Evolutionary conservation across 1,139 yeast species (phyloP), one percentile per base, ranked within the genome.

Genomic region (Yamadazyma blattariae): DNA sequence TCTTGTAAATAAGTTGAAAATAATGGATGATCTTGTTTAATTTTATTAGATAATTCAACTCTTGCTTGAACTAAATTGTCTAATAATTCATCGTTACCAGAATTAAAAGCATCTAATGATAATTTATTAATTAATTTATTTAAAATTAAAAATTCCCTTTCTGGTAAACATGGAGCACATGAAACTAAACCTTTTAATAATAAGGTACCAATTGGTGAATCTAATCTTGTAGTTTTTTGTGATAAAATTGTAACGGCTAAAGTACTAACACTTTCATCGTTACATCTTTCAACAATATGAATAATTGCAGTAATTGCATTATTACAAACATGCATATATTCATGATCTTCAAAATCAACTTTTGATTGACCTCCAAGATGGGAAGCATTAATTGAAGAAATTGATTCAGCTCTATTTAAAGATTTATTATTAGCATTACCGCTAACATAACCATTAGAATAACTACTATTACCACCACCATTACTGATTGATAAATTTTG

Each of bases 221-320:
- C 61, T 19, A 64, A 61, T 23, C 66, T 70, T 33, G 68, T 68
- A n/a, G 80, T 67, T 52, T 92, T 92, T 58, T 92, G 97, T 13
- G 87, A 77, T 38, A 92, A 67, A 29, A 92, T 82, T 0, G 96
- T 84, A 7, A 87, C 80, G 0, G 95, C 82, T 44, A 92, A 70
- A 1, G 87, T 81, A n/a, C 86, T 78, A 25, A 90, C 84, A 18
- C 86, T 75, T 40, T 79, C 82, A 47, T 86, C 95, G 33, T 78
- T 74, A 49, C 88, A 84, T 27, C 73, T 70, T 27, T 77, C 74
- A 0, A 92, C 80, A 33, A 90, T 75, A 34, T 81, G 82, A 33
- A 81, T 75, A n/a, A 85, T 74, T 0, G 95, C 82, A 13, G 79
- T 72, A 19, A 88, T 76, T 15, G 89, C 81, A 53, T 87, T 82